phyloP scores from a whole-genome alignment of 768 basidiomycete genomes.

The Termitomyces sp. region DNA sequence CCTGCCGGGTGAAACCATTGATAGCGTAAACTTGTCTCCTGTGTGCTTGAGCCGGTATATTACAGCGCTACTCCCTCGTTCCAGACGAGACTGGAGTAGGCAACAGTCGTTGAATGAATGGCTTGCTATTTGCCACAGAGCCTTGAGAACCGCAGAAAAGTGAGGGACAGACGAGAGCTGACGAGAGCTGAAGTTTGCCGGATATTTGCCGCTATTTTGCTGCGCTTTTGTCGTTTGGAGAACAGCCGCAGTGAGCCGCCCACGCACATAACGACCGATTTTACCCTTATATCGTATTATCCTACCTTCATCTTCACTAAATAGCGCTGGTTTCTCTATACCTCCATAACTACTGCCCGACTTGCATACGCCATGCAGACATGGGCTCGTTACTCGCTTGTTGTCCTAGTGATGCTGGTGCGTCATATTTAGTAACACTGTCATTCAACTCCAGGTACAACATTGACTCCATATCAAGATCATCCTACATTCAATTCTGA shows the following conservation, averaged over 20 bases:
- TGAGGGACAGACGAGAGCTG: too few relatives aligned
- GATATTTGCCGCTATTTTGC: constrained; percentile 1
- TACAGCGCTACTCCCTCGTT: neutral
- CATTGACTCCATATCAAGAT: constrained; percentile 23
- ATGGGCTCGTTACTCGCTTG: constrained; percentile 18
- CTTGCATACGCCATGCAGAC: constrained; percentile 15
- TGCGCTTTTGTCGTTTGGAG: neutral
- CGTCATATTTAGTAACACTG: constrained; percentile 7
- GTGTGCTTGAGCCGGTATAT: neutral
- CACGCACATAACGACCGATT: neutral
- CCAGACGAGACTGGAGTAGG: neutral
- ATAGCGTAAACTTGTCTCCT: neutral
- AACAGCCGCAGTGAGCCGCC: neutral
- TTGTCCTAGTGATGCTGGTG: constrained; percentile 19
- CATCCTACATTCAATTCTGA: constrained; percentile 40
- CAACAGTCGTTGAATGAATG: neutral
- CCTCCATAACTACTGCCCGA: neutral
- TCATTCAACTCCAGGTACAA: neutral
- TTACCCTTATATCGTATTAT: neutral
- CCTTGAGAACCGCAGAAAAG: too few relatives aligned
- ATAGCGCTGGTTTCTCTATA: neutral
- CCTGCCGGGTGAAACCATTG: constrained; percentile 9
- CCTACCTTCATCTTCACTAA: neutral
- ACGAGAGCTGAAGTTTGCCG: neutral
- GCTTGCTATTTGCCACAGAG: neutral